Conservation (phyloP, 768 basidiomycete species). For the Pisolithus sp. region DNA sequence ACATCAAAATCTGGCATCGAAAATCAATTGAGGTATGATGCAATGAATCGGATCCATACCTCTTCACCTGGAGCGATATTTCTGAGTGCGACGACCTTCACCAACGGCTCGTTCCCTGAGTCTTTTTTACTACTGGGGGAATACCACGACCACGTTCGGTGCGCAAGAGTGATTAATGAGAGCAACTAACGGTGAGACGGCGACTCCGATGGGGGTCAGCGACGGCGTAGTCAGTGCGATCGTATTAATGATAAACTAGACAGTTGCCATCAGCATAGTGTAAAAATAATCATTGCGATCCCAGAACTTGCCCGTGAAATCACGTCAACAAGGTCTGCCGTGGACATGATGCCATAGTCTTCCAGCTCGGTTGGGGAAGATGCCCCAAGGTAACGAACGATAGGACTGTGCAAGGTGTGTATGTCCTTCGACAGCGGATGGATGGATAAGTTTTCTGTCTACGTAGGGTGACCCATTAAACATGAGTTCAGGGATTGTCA, state of each 20-base stretch:
- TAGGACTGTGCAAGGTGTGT: conserved; percentile 67
- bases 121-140: conserved; percentile 51
- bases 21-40: neutral
- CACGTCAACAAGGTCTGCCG: conserved; percentile 60
- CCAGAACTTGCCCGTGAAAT: conserved; percentile 56
- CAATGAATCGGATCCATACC: conserved; percentile 32
- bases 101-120: conserved; percentile 44
- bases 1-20: conserved; percentile 56
- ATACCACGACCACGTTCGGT: conserved; percentile 89
- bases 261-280: neutral
- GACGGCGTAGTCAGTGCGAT: conserved; percentile 78
- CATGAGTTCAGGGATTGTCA: neutral
- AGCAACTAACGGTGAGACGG: conserved; percentile 75
- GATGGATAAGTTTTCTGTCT: conserved; percentile 55
- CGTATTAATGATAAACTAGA: conserved; percentile 85
- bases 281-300: neutral
- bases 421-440: conserved; percentile 47
- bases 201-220: conserved; percentile 74
- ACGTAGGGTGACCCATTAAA: neutral
- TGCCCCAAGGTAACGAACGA: conserved; percentile 65
- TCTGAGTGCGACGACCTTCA: conserved; percentile 70
- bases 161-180: conserved; percentile 85
- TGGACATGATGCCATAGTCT: conserved; percentile 48
- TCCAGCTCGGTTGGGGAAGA: conserved; percentile 53
- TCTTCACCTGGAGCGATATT: conserved; percentile 63